These are phyloP conservation scores for Epicoccum sorghinum DNA, from an alignment of 2,329 filamentous ascomycete species.

Conservation along the genomic window DNA sequence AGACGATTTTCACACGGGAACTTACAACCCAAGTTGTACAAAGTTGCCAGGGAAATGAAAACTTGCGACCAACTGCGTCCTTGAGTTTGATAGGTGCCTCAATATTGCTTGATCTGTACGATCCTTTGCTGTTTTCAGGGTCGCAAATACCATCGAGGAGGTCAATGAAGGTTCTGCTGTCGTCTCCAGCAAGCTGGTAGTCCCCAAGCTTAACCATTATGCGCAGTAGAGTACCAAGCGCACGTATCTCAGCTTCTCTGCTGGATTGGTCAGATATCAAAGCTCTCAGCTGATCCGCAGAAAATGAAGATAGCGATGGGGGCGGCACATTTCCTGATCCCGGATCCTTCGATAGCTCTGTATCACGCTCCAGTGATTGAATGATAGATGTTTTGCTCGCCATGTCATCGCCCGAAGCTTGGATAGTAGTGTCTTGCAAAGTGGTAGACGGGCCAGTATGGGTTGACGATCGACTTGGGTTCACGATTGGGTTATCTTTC, in stretches of 20 bases:
- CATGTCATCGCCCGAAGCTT: too few species aligned
- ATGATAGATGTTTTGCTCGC: not conserved
- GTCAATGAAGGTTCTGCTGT: not conserved
- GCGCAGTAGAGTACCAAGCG: not conserved
- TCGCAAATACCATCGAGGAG: not conserved
- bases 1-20: slow-evolving; percentile 32
- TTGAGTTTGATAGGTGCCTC: slow-evolving; percentile 26
- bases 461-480: too few species aligned
- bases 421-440: too few species aligned
- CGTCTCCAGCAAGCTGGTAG: not conserved
- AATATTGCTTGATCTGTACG: slow-evolving; percentile 7
- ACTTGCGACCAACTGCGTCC: slow-evolving; percentile 37
- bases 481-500: not conserved
- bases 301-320: not conserved
- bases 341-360: not conserved
- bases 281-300: not conserved
- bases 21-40: slow-evolving; percentile 51
- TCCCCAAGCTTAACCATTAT: not conserved
- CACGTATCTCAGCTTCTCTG: not conserved
- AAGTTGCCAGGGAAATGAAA: slow-evolving; percentile 32
- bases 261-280: not conserved
- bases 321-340: not conserved
- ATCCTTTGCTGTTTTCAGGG: not conserved
- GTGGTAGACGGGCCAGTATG: too few species aligned
- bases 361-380: not conserved